Evolutionary conservation across 306 rosid species (phyloP).

Genomic region (Trifolium repens): DNA sequence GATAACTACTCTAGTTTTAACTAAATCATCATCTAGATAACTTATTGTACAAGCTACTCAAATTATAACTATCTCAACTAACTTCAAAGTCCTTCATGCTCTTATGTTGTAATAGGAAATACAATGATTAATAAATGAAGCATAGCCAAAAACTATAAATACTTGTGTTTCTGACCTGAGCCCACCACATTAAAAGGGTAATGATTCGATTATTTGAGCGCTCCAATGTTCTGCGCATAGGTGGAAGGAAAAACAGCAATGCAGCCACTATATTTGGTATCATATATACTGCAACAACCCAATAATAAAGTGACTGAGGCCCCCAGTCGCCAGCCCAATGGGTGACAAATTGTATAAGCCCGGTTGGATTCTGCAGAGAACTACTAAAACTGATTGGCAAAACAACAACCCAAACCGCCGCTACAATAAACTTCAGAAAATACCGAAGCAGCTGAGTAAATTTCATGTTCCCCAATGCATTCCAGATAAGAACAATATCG

Average conservation of each 20-base stretch:
- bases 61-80: no score
- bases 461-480: constrained; percentile 92
- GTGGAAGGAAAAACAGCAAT: constrained; percentile 86
- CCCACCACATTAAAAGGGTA: constrained; percentile 95
- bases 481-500: constrained; percentile 81
- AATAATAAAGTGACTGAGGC: constrained; percentile 66
- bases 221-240: constrained; percentile 75
- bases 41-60: no score
- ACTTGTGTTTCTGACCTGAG: constrained; percentile 71
- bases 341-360: constrained; percentile 72
- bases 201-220: constrained; percentile 70
- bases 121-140: constrained; percentile 10
- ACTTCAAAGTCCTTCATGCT: no score
- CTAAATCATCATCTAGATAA: no score
- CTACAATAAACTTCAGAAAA: constrained; percentile 81
- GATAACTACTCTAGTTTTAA: no score
- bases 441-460: constrained; percentile 79
- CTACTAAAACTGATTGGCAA: constrained; percentile 79
- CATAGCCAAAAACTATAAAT: constrained; percentile 31
- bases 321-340: constrained; percentile 91
- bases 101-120: background rate
- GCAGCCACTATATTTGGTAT: constrained; percentile 80
- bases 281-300: constrained; percentile 70
- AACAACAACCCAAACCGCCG: constrained; percentile 88
- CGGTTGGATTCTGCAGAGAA: constrained; percentile 79